phyloP scores from a whole-genome alignment of 2,329 filamentous ascomycete genomes.

The Trichocomaceae sp. region DNA sequence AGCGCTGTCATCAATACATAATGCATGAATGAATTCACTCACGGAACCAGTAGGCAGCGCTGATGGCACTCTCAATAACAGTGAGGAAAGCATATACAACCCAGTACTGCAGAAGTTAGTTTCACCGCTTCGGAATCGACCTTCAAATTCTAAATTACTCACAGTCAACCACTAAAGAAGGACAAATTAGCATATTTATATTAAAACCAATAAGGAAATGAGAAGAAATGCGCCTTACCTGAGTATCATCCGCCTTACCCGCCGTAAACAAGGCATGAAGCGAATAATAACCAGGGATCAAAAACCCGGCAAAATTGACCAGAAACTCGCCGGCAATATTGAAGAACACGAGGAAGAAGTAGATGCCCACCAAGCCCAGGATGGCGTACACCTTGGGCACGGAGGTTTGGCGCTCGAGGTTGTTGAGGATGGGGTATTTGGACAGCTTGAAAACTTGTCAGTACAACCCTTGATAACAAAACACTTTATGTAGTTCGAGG shows the following conservation, averaged over 20 bases:
- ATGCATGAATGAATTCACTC: conserved; percentile 22
- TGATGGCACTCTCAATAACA: conserved; percentile 60
- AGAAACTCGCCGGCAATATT: conserved; percentile 64
- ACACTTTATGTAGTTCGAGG: not conserved
- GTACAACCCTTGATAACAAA: too few species aligned
- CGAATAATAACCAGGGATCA: conserved; percentile 61
- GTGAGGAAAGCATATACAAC: conserved; percentile 61
- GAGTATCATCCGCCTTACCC: conserved; percentile 57
- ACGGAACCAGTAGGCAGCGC: conserved; percentile 64
- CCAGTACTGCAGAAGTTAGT: conserved; percentile 51
- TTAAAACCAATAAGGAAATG: not conserved
- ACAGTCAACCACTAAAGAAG: conserved; percentile 54
- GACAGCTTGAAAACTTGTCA: conserved; percentile 46
- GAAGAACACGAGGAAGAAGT: conserved; percentile 67
- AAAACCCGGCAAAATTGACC: conserved; percentile 60
- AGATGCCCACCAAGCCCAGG: conserved; percentile 57
- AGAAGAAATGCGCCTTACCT: conserved; percentile 39
- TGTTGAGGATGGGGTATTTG: conserved; percentile 61
- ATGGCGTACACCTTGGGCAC: conserved; percentile 63
- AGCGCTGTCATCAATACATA: not conserved
- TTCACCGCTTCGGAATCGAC: conserved; percentile 15
- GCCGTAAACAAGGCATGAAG: conserved; percentile 57
- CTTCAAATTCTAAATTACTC: too few species aligned
- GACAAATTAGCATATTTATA: conserved; percentile 22
- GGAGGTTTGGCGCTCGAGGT: conserved; percentile 62